A percentile compares a stretch with the other conserved stretches of the same genome.
Evolutionary conservation across 495 filamentous ascomycete species (phyloP).

Genomic region (Apodospora peruviana): DNA sequence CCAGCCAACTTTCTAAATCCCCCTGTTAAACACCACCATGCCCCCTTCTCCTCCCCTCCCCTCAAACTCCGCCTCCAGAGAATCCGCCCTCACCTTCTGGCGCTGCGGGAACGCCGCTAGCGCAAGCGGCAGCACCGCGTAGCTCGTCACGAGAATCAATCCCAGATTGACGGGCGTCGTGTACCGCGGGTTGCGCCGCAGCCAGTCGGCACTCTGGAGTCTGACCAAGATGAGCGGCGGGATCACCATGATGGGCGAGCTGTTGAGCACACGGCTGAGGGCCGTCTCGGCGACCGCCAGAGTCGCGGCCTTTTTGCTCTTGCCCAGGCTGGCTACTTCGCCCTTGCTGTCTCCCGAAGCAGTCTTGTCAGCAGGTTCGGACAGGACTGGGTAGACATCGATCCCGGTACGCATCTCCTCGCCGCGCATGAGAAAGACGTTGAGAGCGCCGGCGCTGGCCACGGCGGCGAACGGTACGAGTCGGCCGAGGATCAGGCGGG

Average conservation of each 20-base stretch:
- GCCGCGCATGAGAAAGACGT: constrained; percentile 95
- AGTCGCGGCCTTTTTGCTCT: constrained; percentile 78
- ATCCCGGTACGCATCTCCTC: constrained; percentile 92
- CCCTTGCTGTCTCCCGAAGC: constrained; percentile 41
- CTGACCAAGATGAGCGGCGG: constrained; percentile 80
- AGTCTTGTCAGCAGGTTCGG: constrained; percentile 47
- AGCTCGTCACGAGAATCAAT: constrained; percentile 71
- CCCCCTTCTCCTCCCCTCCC: constrained; percentile 66
- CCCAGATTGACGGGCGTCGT: constrained; percentile 77
- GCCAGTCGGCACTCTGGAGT: constrained; percentile 71
- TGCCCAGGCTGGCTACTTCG: constrained; percentile 65
- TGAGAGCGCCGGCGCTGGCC: constrained; percentile 80
- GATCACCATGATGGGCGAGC: constrained; percentile 94
- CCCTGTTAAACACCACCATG: constrained; percentile 85
- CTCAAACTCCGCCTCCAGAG: constrained; percentile 78
- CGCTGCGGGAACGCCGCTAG: constrained; percentile 88
- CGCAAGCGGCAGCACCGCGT: constrained; percentile 80
- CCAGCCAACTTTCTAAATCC: constrained; percentile 51
- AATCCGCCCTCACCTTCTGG: constrained; percentile 66
- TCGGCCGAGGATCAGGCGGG: constrained; percentile 66
- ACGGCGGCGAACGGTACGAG: constrained; percentile 95
- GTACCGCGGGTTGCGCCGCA: constrained; percentile 60
- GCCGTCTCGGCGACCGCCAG: constrained; percentile 91
- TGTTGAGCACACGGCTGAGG: constrained; percentile 79
- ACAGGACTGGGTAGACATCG: constrained; percentile 80